phyloP scores from a whole-genome alignment of 345 rosid species.

The Salix exigua region DNA sequence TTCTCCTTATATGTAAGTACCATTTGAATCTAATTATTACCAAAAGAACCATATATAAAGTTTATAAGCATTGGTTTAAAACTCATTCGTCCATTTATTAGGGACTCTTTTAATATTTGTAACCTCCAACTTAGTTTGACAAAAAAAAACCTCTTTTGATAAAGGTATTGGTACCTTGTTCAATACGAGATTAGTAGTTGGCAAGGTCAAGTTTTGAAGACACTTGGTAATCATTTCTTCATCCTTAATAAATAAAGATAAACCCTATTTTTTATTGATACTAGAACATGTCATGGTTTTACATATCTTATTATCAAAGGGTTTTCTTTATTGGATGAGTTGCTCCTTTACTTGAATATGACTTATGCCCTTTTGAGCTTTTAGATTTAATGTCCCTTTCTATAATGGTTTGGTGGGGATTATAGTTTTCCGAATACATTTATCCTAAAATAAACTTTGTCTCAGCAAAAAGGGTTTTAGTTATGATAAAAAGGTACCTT shows the following conservation, averaged over 20 bases:
- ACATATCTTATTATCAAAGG: not conserved
- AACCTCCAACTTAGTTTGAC: not conserved
- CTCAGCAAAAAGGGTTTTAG: not conserved
- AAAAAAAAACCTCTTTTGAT: not conserved
- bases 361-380: too few species aligned
- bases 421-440: too few species aligned
- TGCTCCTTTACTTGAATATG: too few species aligned
- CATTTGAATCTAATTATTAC: not conserved
- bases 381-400: too few species aligned
- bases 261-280: not conserved
- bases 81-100: not conserved
- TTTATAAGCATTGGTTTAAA: not conserved
- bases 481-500: not conserved
- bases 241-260: not conserved
- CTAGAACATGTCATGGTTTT: too few species aligned
- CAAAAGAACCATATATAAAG: not conserved
- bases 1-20: not conserved
- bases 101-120: not conserved
- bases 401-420: too few species aligned
- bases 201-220: not conserved
- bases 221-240: rapidly evolving
- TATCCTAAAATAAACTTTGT: not conserved
- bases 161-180: not conserved
- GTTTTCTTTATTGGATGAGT: not conserved
- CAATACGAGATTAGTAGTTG: not conserved